A percentile compares a stretch with the other conserved stretches of the same genome.
Evolutionary conservation across 441 rosid genomes (phyloP).

Genomic region (Erysimum pusillum): DNA sequence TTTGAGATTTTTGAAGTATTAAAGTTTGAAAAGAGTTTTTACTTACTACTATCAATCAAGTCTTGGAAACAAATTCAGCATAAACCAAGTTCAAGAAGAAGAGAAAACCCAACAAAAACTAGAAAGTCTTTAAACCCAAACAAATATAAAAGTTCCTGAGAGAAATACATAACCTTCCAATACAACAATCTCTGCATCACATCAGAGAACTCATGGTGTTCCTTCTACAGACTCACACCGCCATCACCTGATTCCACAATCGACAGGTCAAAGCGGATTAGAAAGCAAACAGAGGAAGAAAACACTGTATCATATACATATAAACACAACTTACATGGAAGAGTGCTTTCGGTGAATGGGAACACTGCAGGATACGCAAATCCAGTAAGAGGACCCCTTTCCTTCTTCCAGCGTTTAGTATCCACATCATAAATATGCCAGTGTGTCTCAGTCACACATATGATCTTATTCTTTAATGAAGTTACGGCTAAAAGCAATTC

Average conservation of each 20-base stretch:
- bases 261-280: not conserved
- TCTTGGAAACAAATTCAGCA: not conserved
- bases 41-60: not conserved
- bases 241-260: conserved; percentile 23
- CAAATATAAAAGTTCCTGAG: not conserved
- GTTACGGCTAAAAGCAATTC: conserved; percentile 2
- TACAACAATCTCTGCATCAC: not conserved
- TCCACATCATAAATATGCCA: conserved; percentile 24
- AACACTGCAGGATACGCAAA: conserved; percentile 11
- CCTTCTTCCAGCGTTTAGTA: not conserved
- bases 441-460: conserved; percentile 4
- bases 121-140: not conserved
- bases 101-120: not conserved
- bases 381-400: not conserved
- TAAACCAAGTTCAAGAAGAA: not conserved
- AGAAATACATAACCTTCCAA: conserved; percentile 13
- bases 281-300: not conserved
- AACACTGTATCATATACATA: conserved; percentile 1
- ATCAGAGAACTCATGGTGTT: not conserved
- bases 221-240: conserved; percentile 1
- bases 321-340: conserved; percentile 42
- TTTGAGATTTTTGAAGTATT: too few species aligned
- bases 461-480: not conserved
- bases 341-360: conserved; percentile 38
- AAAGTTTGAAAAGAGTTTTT: too few species aligned